Evolutionary conservation across 179 eudicot genomes (phyloP).

Genomic region (Spinacia oleracea): DNA sequence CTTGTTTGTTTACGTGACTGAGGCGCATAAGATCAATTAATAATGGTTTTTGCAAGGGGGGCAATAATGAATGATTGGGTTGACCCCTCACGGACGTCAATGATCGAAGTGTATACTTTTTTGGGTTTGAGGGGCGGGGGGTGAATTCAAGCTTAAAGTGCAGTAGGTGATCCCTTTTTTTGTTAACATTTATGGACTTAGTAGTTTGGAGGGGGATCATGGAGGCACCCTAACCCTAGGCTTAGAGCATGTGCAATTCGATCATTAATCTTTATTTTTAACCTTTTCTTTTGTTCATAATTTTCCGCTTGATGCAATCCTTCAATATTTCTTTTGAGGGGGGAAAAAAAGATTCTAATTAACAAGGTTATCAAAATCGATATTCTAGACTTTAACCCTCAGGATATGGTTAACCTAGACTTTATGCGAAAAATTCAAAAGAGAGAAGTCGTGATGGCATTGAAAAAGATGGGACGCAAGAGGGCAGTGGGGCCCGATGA

Average conservation of each 20-base stretch:
- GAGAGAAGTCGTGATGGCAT: too few relatives aligned
- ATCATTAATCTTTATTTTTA: background rate
- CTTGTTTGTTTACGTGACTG: background rate
- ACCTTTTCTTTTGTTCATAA: background rate
- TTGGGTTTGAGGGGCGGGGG: background rate
- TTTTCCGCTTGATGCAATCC: background rate
- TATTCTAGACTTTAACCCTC: too few relatives aligned
- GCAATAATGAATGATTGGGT: too few relatives aligned
- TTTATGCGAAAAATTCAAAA: too few relatives aligned
- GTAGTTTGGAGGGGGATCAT: background rate
- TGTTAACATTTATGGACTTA: background rate
- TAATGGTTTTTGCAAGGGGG: background rate
- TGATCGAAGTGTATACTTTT: background rate
- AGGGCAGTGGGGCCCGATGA: too few relatives aligned
- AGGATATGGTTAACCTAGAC: too few relatives aligned
- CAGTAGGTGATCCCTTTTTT: background rate
- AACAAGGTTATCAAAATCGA: too few relatives aligned
- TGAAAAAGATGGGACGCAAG: too few relatives aligned
- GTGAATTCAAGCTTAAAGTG: background rate
- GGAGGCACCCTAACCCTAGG: background rate
- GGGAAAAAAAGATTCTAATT: too few relatives aligned
- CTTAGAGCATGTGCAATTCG: background rate
- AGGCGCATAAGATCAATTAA: background rate
- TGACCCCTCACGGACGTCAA: background rate
- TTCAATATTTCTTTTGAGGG: too few relatives aligned